Base-by-base conservation (phyloP, 2,329 filamentous ascomycete genomes). In the Hortaea werneckii region DNA sequence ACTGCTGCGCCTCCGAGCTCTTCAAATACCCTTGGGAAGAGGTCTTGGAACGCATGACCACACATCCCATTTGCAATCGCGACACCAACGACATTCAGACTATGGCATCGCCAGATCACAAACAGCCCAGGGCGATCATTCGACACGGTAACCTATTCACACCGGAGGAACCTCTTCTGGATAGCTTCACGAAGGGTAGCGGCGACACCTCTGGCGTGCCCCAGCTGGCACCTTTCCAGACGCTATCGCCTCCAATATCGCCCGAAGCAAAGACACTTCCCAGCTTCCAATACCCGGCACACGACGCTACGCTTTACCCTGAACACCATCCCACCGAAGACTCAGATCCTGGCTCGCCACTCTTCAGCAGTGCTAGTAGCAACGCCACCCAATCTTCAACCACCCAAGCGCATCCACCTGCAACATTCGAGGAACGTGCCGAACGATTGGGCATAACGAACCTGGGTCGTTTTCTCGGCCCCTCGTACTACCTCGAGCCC, bases 241-340 rank as follows among this genome's bases (percentile, higher is more conserved):
- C 49, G 12, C 45, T 42, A 10, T 52, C 53, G 39, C 52, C 50
- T 42, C 53, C 53, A 13, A 42, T 46, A 8, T 52, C 53, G 37
- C 53, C 53, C 28, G 42, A 52, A 28, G 12, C 42, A 5, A 37
- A 35, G 8, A 35, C 44, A n/a, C 44, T 49, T 5, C 45, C 41
- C n/a, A 47, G 39, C 34, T 46, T 53, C 39, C 13, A 40, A 28
- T 46, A 50, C 40, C 29, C 42, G 30, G 30, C 45, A 13, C 41
- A 37, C 11, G 53, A 55, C 37, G 40, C 43, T 13, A 45, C 46
- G 26, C 48, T 55, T n/a, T 55, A 45, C 41, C 48, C 51, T 27
- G 46, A 47, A 20, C 28, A 41, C 13, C 26, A 41, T 8, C 42
- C 29, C 20, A 41, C 37, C 48, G 47, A 53, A 29, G 38, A 30